phyloP scores from a whole-genome alignment of 352 stramenopile genomes.

The Globisporangium ultimum region DNA sequence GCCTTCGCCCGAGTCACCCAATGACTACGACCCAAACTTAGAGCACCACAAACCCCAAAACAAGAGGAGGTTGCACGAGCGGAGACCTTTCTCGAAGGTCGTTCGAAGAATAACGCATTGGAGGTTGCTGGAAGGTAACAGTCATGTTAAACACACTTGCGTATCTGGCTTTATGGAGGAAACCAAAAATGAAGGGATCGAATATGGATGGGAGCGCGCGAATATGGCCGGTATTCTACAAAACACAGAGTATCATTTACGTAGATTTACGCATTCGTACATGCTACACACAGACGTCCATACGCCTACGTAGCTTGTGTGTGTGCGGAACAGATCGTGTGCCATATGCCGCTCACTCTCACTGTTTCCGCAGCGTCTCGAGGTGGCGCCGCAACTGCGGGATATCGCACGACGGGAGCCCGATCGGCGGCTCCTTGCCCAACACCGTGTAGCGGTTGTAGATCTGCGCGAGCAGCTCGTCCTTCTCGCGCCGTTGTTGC shows the following conservation, averaged over 20 bases:
- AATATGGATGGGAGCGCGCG: too few relatives aligned
- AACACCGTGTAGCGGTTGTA: slow-evolving; percentile 75
- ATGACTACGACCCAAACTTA: neutral
- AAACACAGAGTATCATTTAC: neutral
- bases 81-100: neutral
- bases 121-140: neutral
- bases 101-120: neutral
- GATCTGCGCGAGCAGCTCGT: slow-evolving; percentile 81
- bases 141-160: neutral
- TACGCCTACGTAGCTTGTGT: neutral
- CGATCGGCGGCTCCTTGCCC: slow-evolving; percentile 77
- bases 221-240: too few relatives aligned
- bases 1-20: neutral
- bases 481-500: slow-evolving; percentile 70
- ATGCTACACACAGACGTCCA: neutral
- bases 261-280: neutral
- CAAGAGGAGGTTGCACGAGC: neutral
- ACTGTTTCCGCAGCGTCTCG: slow-evolving; percentile 45
- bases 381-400: slow-evolving; percentile 77
- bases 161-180: too few relatives aligned
- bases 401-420: slow-evolving; percentile 71
- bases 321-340: too few relatives aligned
- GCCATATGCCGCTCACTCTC: neutral
- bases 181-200: too few relatives aligned
- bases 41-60: neutral